Base-by-base conservation (phyloP, 208 protist species). In the Endotrypanum monterogeii region DNA sequence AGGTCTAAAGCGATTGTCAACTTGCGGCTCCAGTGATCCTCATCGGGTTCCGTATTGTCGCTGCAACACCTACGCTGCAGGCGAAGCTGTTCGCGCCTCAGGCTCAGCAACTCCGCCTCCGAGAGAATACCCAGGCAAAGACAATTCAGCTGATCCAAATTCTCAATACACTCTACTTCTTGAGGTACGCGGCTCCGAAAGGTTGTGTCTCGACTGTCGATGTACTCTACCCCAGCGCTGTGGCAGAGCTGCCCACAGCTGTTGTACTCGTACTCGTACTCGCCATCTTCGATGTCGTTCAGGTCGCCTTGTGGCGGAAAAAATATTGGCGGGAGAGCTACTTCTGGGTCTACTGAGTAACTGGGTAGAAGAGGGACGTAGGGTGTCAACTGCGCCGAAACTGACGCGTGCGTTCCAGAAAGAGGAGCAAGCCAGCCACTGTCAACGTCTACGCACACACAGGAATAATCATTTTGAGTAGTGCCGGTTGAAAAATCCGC, bases 1-100 rank as follows among this genome's bases (percentile, higher is more conserved):
- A 91, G 77, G 73, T 89, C 87, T 5, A 91, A 79, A 0, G 82
- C 87, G 39, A 91, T 44, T 0, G 76, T 77, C 37, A 79, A n/a
- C 20, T 56, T 76, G 32, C 62, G 58, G 46, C 79, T 61, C 54
- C 70, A 65, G 14, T 80, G 69, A 14, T 48, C 32, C 12, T 77
- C 58, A 3, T 65, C 61, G 1, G 12, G 48, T 12, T 35, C 46
- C 2, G 32, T 16, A 25, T 56, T 41, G 23, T 73, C 65, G 6
- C 52, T 32, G 35, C 44, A 48, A 65, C 70, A 74, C 58, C 44
- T 18, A 0, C 70, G 55, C 65, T 54, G 54, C 0, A 60, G 69
- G 30, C 63, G 68, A 37, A 50, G 65, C 41, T 55, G 51, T 50
- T 68, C 58, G 3, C 68, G 62, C 32, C 60, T 62, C 72, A 32